A percentile compares a stretch with the other conserved stretches of the same genome.
phyloP scores from a whole-genome alignment of 2,329 filamentous ascomycete genomes.

The Penicillium sclerotigenum region DNA sequence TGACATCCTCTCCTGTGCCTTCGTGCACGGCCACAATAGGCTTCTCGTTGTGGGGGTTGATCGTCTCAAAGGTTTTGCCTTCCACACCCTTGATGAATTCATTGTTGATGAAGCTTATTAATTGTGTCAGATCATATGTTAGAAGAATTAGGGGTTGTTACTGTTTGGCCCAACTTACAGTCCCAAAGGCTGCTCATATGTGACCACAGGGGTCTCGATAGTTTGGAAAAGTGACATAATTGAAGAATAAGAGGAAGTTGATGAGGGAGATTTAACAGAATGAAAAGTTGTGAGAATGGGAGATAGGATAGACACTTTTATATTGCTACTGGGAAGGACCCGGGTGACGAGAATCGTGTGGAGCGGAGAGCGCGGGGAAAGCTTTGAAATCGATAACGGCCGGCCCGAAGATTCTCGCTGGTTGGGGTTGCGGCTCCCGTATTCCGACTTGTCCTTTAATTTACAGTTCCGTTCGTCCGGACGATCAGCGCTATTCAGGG shows the following conservation, averaged over 20 bases:
- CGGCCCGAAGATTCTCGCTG: constrained; percentile 1
- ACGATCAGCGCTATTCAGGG: background rate
- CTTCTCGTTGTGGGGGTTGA: constrained; percentile 6
- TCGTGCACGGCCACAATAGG: constrained; percentile 6
- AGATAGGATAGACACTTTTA: background rate
- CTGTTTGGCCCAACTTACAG: background rate
- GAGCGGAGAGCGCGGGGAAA: background rate
- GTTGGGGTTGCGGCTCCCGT: background rate
- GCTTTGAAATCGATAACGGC: background rate
- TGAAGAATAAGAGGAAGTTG: background rate
- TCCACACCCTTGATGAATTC: constrained; percentile 5
- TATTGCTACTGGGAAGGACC: background rate
- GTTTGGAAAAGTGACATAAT: constrained; percentile 1
- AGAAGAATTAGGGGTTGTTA: rapidly evolving
- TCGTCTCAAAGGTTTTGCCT: constrained; percentile 3
- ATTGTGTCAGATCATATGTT: background rate
- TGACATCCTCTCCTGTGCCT: constrained; percentile 5
- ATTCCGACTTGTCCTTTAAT: background rate
- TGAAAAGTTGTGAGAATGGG: background rate
- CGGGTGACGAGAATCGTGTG: background rate
- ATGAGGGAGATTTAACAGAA: background rate
- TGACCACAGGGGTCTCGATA: background rate
- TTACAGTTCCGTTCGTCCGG: background rate
- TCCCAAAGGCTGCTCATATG: constrained; percentile 7
- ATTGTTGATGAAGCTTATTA: constrained; percentile 2